Evolutionary conservation across 306 rosid genomes (phyloP).

Genomic region (Citrullus colocynthis): DNA sequence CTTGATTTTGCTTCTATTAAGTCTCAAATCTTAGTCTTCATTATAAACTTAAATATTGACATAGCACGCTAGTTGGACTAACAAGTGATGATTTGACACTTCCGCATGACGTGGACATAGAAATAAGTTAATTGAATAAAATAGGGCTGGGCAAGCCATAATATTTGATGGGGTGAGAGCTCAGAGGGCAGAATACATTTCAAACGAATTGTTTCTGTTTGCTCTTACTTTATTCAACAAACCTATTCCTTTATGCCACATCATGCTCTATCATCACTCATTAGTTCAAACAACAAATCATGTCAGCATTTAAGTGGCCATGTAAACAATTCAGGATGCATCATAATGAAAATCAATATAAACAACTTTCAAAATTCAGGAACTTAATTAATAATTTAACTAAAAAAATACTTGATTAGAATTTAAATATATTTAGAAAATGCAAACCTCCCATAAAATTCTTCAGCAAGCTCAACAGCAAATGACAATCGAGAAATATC

Average conservation of each 20-base stretch:
- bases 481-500: slow-evolving; percentile 89
- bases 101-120: too few relatives aligned
- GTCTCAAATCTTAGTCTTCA: background rate
- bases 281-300: background rate
- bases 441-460: slow-evolving; percentile 89
- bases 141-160: background rate
- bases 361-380: background rate
- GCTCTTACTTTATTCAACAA: background rate
- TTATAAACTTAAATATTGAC: background rate
- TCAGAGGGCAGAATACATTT: background rate
- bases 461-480: slow-evolving; percentile 99
- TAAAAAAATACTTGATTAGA: background rate
- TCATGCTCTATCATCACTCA: background rate
- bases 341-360: background rate
- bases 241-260: background rate
- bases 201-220: background rate
- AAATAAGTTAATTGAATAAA: background rate
- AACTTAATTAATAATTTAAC: background rate
- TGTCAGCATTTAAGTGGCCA: background rate
- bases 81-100: background rate
- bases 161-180: background rate
- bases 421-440: slow-evolving; percentile 5
- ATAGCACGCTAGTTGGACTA: background rate
- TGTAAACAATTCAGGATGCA: background rate
- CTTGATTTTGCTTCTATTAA: background rate